These are phyloP conservation scores for Rhynchospora pubera DNA, from an alignment of 176 grass and related monocot genomes.

Conservation along the genomic window DNA sequence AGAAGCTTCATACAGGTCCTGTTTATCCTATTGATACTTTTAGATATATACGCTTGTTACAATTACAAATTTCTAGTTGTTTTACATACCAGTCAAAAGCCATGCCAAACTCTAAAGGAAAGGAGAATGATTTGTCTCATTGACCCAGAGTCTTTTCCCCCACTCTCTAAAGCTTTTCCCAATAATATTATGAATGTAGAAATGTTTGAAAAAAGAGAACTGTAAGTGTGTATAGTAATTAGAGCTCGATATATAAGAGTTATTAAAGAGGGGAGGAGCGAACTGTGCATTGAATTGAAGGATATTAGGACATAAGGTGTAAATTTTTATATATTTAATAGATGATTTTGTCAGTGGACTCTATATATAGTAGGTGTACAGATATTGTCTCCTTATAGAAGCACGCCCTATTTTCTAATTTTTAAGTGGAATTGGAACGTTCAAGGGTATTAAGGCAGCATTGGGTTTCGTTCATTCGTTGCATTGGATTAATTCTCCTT, in stretches of 20 bases:
- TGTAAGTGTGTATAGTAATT: neutral
- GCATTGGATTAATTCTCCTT: neutral
- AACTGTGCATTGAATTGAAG: neutral
- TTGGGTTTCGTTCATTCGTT: neutral
- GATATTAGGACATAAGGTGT: neutral
- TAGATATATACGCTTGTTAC: neutral
- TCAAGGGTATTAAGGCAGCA: neutral
- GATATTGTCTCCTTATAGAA: constrained; percentile 13
- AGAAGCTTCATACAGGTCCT: neutral
- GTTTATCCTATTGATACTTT: neutral
- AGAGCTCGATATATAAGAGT: neutral
- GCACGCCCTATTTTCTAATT: neutral
- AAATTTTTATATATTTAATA: neutral
- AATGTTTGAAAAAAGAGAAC: neutral
- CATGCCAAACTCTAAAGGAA: neutral
- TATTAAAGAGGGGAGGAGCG: neutral
- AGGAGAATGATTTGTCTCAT: neutral
- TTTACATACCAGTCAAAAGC: neutral
- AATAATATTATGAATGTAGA: neutral
- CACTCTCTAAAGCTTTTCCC: neutral
- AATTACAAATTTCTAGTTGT: neutral
- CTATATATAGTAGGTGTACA: neutral
- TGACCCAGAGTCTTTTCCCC: neutral
- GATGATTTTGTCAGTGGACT: neutral
- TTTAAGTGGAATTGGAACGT: neutral